Evolutionary conservation across 768 basidiomycete species (phyloP).

Genomic region (Tulasnella calospora): DNA sequence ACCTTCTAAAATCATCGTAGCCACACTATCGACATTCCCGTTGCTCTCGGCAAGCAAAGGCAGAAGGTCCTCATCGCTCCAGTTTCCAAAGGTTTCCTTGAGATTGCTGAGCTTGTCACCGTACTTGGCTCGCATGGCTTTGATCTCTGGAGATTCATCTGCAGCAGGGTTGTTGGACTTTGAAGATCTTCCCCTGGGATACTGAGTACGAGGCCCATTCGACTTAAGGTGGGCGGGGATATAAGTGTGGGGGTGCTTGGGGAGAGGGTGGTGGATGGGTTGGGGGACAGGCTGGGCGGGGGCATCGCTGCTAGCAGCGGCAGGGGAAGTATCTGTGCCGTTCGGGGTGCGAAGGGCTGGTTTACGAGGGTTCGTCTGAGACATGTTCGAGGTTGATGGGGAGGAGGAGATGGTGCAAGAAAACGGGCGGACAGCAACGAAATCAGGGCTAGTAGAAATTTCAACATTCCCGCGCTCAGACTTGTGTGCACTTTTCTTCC

Average conservation of each 20-base stretch:
- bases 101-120: conserved; percentile 55
- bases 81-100: conserved; percentile 65
- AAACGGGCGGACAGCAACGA: conserved; percentile 3
- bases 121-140: conserved; percentile 41
- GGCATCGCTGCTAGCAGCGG: neutral
- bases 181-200: conserved; percentile 5
- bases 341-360: conserved; percentile 1
- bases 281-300: conserved; percentile 3
- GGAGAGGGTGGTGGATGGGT: conserved; percentile 19
- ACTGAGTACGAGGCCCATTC: neutral
- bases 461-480: conserved; percentile 5
- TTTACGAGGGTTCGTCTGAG: conserved; percentile 1
- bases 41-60: conserved; percentile 60
- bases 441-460: conserved; percentile 2
- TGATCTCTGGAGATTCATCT: conserved; percentile 25
- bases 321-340: conserved; percentile 12
- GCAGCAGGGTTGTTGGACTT: neutral
- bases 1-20: conserved; percentile 74
- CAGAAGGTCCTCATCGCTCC: conserved; percentile 68
- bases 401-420: conserved; percentile 2
- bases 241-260: conserved; percentile 23
- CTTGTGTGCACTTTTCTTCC: neutral
- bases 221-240: conserved; percentile 22
- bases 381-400: conserved; percentile 1
- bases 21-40: conserved; percentile 67